phyloP scores from a whole-genome alignment of 345 rosid species.

The Citrus cavaleriei region DNA sequence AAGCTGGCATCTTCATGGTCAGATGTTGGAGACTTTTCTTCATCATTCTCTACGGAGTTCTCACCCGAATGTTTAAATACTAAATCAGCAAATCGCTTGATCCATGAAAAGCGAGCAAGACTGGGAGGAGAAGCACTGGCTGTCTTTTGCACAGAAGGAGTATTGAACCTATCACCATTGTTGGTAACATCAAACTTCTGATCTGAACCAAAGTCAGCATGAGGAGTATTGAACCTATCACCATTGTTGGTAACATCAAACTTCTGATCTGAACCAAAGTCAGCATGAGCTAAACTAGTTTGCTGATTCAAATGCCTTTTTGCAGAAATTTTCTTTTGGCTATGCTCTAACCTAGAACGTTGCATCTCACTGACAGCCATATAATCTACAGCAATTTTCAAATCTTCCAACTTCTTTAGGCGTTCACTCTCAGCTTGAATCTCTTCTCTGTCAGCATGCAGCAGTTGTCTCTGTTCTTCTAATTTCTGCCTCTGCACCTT shows the following conservation, averaged over 20 bases:
- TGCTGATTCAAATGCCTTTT: constrained; percentile 37
- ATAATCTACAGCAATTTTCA: constrained; percentile 64
- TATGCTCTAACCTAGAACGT: constrained; percentile 53
- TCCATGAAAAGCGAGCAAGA: constrained; percentile 71
- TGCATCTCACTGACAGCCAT: constrained; percentile 71
- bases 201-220: constrained; percentile 33
- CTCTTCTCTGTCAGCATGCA: constrained; percentile 73
- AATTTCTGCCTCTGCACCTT: constrained; percentile 71
- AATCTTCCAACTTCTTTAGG: constrained; percentile 70
- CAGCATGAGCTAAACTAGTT: constrained; percentile 33
- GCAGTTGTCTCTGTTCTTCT: constrained; percentile 72
- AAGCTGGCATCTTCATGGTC: constrained; percentile 24
- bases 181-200: constrained; percentile 24
- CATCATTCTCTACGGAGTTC: constrained; percentile 25
- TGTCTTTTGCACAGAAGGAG: constrained; percentile 29
- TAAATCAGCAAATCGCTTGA: constrained; percentile 58
- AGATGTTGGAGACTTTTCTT: constrained; percentile 24
- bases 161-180: constrained; percentile 38
- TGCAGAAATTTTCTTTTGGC: constrained; percentile 53
- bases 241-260: constrained; percentile 28
- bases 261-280: constrained; percentile 27
- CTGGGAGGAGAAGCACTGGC: constrained; percentile 33
- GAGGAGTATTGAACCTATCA: constrained; percentile 39
- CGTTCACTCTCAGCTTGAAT: constrained; percentile 62
- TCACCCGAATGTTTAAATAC: constrained; percentile 67